Conservation (phyloP, 306 rosid species). For the Medicago arabica region DNA sequence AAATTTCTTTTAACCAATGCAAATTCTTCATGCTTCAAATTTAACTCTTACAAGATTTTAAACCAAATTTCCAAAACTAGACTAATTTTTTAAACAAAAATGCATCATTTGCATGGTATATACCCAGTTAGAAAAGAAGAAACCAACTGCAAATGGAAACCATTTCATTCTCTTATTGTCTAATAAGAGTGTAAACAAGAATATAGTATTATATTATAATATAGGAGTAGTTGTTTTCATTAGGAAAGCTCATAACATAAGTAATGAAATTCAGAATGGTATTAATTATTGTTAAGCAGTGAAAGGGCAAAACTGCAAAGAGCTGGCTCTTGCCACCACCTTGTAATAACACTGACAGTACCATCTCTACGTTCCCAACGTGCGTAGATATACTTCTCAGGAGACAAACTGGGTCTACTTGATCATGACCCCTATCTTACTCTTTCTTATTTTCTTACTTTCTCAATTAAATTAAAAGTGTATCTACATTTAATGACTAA, state of each 20-base stretch:
- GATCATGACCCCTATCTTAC: slow-evolving; percentile 56
- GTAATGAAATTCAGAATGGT: slow-evolving; percentile 6
- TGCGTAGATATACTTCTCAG: slow-evolving; percentile 72
- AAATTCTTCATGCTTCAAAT: slow-evolving; percentile 61
- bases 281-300: slow-evolving; percentile 13
- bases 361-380: slow-evolving; percentile 62
- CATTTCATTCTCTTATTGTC: slow-evolving; percentile 13
- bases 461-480: neutral
- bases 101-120: slow-evolving; percentile 12
- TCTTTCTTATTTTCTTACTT: slow-evolving; percentile 22
- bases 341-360: slow-evolving; percentile 25
- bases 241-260: slow-evolving; percentile 8
- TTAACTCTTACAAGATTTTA: slow-evolving; percentile 44
- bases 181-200: neutral
- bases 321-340: slow-evolving; percentile 39
- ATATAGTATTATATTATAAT: neutral
- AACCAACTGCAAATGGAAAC: neutral
- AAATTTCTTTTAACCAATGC: slow-evolving; percentile 66
- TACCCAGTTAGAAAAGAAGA: neutral
- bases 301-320: slow-evolving; percentile 16
- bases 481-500: too few relatives aligned
- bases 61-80: slow-evolving; percentile 1
- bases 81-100: slow-evolving; percentile 16
- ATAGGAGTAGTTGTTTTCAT: neutral
- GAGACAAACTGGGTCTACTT: slow-evolving; percentile 72